phyloP scores from a whole-genome alignment of 441 rosid species.

The Corymbia citriodora region DNA sequence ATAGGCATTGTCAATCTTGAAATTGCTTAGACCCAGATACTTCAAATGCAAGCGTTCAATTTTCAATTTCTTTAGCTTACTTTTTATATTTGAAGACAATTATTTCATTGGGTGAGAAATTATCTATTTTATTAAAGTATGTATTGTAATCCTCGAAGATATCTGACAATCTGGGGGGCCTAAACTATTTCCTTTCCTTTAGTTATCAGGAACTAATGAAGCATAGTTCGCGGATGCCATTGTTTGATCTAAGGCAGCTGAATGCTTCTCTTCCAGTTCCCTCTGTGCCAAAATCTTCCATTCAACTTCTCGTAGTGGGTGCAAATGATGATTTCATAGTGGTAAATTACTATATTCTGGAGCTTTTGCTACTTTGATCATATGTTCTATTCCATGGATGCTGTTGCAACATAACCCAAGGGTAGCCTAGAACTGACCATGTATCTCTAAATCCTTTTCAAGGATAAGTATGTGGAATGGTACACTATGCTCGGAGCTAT shows the following conservation, averaged over 20 bases:
- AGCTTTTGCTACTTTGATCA: neutral
- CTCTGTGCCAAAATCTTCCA: slow-evolving; percentile 35
- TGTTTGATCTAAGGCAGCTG: slow-evolving; percentile 83
- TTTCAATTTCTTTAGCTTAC: neutral
- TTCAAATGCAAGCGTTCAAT: neutral
- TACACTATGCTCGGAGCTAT: neutral
- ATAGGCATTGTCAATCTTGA: neutral
- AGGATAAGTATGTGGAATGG: neutral
- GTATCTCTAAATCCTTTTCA: neutral
- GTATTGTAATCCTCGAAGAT: neutral
- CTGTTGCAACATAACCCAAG: neutral
- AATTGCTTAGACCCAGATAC: neutral
- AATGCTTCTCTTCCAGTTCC: slow-evolving; percentile 88
- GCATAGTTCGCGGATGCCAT: slow-evolving; percentile 69
- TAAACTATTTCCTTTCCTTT: slow-evolving; percentile 7
- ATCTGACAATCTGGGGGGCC: neutral
- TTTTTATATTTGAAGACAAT: neutral
- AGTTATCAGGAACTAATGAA: slow-evolving; percentile 84
- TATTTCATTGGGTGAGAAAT: neutral
- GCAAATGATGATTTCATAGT: slow-evolving; percentile 83
- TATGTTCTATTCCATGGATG: neutral
- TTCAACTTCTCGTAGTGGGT: slow-evolving; percentile 62
- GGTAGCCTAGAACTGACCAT: neutral
- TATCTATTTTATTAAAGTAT: neutral
- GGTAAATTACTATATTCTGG: slow-evolving; percentile 31